phyloP scores from a whole-genome alignment of 2,329 filamentous ascomycete species.

The Graphilbum ipis-grandicollis region DNA sequence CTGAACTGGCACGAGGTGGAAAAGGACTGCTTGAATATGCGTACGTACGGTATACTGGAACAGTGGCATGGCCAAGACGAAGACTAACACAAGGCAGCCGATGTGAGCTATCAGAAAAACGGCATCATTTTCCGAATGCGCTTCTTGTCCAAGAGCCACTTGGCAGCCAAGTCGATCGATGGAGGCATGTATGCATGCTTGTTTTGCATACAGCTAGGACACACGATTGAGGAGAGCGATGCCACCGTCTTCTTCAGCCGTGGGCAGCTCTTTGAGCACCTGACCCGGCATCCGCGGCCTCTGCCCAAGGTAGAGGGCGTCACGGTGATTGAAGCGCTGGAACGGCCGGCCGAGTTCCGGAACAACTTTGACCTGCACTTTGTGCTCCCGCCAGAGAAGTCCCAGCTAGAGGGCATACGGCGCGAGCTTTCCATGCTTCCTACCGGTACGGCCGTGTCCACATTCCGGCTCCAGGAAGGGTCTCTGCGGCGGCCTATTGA shows the following conservation, averaged over 20 bases:
- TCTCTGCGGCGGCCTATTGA: slow-evolving; percentile 15
- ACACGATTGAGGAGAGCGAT: slow-evolving; percentile 34
- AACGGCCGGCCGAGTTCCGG: slow-evolving; percentile 20
- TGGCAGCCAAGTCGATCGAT: slow-evolving; percentile 29
- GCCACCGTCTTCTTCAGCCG: slow-evolving; percentile 39
- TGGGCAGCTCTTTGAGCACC: slow-evolving; percentile 32
- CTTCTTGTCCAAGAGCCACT: slow-evolving; percentile 37
- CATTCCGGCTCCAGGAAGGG: slow-evolving; percentile 28
- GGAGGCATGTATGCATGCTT: slow-evolving; percentile 36
- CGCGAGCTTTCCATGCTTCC: slow-evolving; percentile 24
- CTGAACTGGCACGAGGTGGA: slow-evolving; percentile 35
- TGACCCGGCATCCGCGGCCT: slow-evolving; percentile 34
- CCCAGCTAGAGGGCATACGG: slow-evolving; percentile 23
- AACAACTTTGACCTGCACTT: slow-evolving; percentile 39
- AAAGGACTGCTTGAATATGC: slow-evolving; percentile 28
- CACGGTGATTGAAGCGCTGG: slow-evolving; percentile 25
- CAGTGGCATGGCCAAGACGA: too few relatives aligned
- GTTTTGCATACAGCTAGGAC: slow-evolving; percentile 32
- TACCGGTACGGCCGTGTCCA: slow-evolving; percentile 26
- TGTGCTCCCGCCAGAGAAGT: slow-evolving; percentile 19
- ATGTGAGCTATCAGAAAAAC: slow-evolving; percentile 27
- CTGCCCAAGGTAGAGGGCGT: slow-evolving; percentile 30
- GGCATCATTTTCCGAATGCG: slow-evolving; percentile 33
- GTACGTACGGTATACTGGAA: slow-evolving; percentile 16
- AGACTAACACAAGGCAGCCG: slow-evolving; percentile 14